These are phyloP conservation scores for Scedosporium boydii DNA, from an alignment of 2,329 filamentous ascomycete genomes.

Conservation along the genomic window DNA sequence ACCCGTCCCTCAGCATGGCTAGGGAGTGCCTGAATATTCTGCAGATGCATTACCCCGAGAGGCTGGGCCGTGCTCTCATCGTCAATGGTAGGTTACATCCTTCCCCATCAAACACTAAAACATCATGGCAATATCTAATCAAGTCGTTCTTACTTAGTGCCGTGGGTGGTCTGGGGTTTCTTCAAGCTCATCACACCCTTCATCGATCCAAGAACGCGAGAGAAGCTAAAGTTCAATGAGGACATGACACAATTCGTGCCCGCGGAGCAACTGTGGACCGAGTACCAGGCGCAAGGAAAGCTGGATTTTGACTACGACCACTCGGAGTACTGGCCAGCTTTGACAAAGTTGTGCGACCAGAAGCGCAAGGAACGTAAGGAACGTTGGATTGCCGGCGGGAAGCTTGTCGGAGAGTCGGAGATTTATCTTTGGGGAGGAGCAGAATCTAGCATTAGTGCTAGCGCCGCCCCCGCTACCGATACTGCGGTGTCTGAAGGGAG, in stretches of 20 bases:
- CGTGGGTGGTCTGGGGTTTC: constrained; percentile 86
- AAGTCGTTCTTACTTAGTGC: constrained; percentile 43
- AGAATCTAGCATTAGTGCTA: neutral
- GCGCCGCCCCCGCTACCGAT: neutral
- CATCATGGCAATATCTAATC: neutral
- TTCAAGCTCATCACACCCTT: constrained; percentile 95
- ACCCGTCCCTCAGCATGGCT: constrained; percentile 64
- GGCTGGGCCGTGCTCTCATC: constrained; percentile 79
- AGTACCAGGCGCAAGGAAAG: constrained; percentile 58
- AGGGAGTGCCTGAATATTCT: constrained; percentile 82
- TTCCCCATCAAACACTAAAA: neutral
- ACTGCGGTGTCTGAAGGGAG: neutral
- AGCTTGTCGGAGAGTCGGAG: constrained; percentile 77
- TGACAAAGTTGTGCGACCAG: constrained; percentile 61
- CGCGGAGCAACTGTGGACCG: constrained; percentile 69
- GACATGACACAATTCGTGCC: constrained; percentile 78
- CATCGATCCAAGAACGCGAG: constrained; percentile 85
- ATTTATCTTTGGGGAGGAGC: constrained; percentile 64
- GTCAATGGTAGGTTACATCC: constrained; percentile 59
- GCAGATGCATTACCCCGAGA: constrained; percentile 92
- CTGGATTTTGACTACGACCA: constrained; percentile 92
- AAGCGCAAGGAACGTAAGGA: constrained; percentile 51
- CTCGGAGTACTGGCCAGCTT: constrained; percentile 75
- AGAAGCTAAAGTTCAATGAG: constrained; percentile 98
- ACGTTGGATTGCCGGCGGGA: constrained; percentile 73